Percentiles rank a stretch among this genome's conserved stretches.
These are phyloP conservation scores for Talaromyces nanjingensis DNA, from an alignment of 495 filamentous ascomycete genomes.

Conservation along the genomic window DNA sequence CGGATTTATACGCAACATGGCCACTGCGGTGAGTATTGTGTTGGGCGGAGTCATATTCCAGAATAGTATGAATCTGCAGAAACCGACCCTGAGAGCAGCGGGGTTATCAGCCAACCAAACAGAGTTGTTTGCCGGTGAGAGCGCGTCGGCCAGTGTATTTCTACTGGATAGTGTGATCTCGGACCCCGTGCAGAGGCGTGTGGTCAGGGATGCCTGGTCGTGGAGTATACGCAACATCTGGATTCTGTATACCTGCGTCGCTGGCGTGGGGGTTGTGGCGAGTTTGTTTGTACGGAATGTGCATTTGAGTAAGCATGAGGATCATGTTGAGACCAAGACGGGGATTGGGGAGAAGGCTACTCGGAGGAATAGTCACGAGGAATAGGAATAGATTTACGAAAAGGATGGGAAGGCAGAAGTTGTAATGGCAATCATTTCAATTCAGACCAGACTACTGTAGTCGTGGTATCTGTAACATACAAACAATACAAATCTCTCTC, in stretches of 20 bases:
- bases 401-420: neutral
- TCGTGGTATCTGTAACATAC: neutral
- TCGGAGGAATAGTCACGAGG: neutral
- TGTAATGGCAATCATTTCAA: neutral
- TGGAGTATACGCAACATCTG: slow-evolving; percentile 56
- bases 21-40: slow-evolving; percentile 64
- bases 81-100: slow-evolving; percentile 29
- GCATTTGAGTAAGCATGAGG: slow-evolving; percentile 50
- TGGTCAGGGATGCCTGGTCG: slow-evolving; percentile 49
- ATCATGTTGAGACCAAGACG: slow-evolving; percentile 49
- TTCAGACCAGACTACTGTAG: neutral
- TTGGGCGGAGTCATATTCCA: slow-evolving; percentile 76
- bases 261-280: slow-evolving; percentile 40
- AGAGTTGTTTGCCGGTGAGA: slow-evolving; percentile 35
- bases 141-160: slow-evolving; percentile 47
- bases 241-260: slow-evolving; percentile 52
- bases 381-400: neutral
- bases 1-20: slow-evolving; percentile 66
- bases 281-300: slow-evolving; percentile 47
- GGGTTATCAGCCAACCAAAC: slow-evolving; percentile 36
- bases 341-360: slow-evolving; percentile 15
- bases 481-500: neutral
- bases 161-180: slow-evolving; percentile 31
- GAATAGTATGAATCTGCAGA: slow-evolving; percentile 47
- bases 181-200: slow-evolving; percentile 35